Evolutionary conservation across 495 filamentous ascomycete species (phyloP), one percentile per base, ranked within the genome.

Genomic region (Terfezia boudieri): DNA sequence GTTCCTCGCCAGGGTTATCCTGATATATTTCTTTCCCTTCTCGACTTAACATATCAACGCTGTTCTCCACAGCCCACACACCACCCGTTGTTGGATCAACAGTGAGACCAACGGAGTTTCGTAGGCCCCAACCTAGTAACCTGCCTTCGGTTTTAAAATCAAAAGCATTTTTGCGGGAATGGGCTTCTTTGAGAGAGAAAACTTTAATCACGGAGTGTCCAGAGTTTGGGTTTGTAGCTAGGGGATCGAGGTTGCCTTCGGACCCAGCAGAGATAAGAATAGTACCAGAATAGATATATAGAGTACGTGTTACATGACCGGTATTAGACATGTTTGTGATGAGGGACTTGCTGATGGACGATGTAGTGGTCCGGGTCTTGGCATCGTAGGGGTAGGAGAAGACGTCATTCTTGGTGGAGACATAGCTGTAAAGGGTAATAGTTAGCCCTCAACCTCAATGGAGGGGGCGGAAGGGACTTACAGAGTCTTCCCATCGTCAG

Each of bases 61-160:
- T 78, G 61, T 86, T 87, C 63, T 87, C 83, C 16, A 86, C 82
- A 8, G 71, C 74, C 69, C 74, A 87, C 58, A 86, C 69, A 36
- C 69, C 71, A 20, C 74, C 72, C 1, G 61, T 70, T 23, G 66
- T 53, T 41, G 75, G 72, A 51, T 80, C 70, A 61, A 79, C 76
- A 14, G 66, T 77, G 4, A 86, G 63, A 14, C 83, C 82, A 17
- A 85, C 81, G 1, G 74, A 74, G 65, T 86, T 85, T 16, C 83
- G 72, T 22, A 86, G 72, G 38, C 82, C 82, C 73, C 80, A 86
- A 16, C 81, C 82, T 8, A 84, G 67, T 4, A 76, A 63, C 49
- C 67, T 56, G n/a, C 82, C 82, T 16, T 73, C 43, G 14, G 14
- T 48, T 14, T 20, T 48, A 20, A 48, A 48, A 14, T 48, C 43